These are phyloP conservation scores for Pythium grandisporangium DNA, from an alignment of 352 stramenopile species.

Conservation along the genomic window DNA sequence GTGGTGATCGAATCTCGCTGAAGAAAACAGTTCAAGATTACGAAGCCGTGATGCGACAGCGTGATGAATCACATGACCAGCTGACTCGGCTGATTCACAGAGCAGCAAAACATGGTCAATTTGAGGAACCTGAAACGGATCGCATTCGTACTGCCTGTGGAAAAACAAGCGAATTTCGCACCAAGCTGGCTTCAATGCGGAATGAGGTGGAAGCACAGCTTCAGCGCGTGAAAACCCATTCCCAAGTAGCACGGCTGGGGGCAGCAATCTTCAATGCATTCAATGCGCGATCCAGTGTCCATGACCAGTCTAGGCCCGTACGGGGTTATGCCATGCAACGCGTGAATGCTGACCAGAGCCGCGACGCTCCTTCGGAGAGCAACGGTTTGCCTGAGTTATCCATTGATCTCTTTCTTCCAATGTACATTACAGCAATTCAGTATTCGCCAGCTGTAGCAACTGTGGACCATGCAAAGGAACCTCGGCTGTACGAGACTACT, in stretches of 20 bases:
- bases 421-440: no score
- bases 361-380: no score
- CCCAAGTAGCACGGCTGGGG: constrained; percentile 16
- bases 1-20: constrained; percentile 13
- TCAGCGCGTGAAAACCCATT: constrained; percentile 7
- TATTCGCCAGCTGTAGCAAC: no score
- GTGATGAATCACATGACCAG: constrained; percentile 9
- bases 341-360: no score
- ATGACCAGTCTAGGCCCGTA: no score
- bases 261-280: constrained; percentile 33
- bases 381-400: no score
- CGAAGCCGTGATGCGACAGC: constrained; percentile 6
- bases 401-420: no score
- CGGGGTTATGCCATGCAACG: no score
- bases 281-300: constrained; percentile 16
- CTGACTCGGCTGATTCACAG: constrained; percentile 33
- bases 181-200: constrained; percentile 3
- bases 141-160: constrained; percentile 16
- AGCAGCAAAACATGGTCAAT: constrained; percentile 27
- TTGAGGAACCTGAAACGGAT: constrained; percentile 30
- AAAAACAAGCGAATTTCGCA: constrained; percentile 17
- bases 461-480: no score
- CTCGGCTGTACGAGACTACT: no score
- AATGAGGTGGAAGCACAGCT: constrained; percentile 9
- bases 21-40: constrained; percentile 25